Conservation (phyloP, 208 protist genomes). For the Leptomonas seymouri region DNA sequence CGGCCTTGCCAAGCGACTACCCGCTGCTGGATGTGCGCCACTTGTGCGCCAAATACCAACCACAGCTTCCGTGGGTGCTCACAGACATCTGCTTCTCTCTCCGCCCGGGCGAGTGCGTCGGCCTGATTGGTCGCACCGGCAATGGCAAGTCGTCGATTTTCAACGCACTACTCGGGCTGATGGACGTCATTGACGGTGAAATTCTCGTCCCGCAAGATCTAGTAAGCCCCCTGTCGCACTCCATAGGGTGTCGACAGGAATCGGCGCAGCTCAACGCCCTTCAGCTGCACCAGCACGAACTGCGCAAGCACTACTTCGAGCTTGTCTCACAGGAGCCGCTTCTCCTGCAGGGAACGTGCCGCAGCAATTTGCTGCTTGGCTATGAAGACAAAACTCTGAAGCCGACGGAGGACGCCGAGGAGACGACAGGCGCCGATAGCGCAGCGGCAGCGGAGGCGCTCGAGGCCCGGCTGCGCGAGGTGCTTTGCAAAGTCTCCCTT, state of each 20-base stretch:
- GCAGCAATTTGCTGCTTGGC: constrained; percentile 92
- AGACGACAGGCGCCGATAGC: too few species aligned
- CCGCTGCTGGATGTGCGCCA: constrained; percentile 63
- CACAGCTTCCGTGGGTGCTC: constrained; percentile 70
- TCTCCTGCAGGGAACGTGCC: constrained; percentile 94
- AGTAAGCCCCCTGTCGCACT: constrained; percentile 30
- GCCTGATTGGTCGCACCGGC: constrained; percentile 81
- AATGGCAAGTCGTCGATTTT: constrained; percentile 89
- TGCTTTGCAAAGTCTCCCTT: constrained; percentile 45
- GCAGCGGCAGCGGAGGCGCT: constrained; percentile 1
- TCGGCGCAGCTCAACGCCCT: constrained; percentile 27
- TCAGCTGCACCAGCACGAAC: constrained; percentile 19
- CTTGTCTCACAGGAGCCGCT: constrained; percentile 99
- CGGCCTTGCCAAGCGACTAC: constrained; percentile 8
- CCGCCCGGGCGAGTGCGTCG: constrained; percentile 53
- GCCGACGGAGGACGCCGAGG: neutral
- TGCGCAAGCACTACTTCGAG: constrained; percentile 88
- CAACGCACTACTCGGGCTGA: constrained; percentile 69
- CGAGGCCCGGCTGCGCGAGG: constrained; percentile 46
- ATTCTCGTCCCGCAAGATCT: constrained; percentile 29
- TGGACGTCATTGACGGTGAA: constrained; percentile 89
- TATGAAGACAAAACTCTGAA: constrained; percentile 22
- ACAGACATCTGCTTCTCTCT: constrained; percentile 61
- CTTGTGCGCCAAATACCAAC: constrained; percentile 71
- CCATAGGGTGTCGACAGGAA: constrained; percentile 9